These are phyloP conservation scores for Torrubiellomyces zombiae DNA, from an alignment of 2,329 filamentous ascomycete species.

Conservation along the genomic window DNA sequence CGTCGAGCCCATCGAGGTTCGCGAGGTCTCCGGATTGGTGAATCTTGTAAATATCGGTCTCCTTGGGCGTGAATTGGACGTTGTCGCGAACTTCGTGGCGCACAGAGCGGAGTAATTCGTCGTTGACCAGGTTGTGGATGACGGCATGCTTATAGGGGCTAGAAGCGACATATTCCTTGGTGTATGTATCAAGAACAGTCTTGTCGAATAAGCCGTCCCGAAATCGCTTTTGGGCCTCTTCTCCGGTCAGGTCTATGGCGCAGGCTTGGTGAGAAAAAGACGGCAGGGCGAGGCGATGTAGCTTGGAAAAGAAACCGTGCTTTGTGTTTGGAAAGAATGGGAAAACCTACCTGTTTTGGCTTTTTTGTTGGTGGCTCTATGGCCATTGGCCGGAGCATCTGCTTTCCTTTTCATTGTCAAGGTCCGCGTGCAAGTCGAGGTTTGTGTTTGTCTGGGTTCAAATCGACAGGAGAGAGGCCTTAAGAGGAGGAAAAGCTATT, in stretches of 20 bases:
- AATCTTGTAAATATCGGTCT: conserved; percentile 99
- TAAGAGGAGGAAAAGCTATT: no score
- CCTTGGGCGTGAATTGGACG: conserved; percentile 91
- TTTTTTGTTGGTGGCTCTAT: conserved; percentile 34
- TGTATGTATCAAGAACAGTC: conserved; percentile 40
- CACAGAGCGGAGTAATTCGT: conserved; percentile 67
- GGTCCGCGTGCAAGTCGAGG: conserved; percentile 1
- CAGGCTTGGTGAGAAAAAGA: no score
- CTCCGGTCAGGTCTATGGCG: conserved; percentile 25
- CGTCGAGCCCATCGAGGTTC: conserved; percentile 86
- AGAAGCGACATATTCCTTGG: conserved; percentile 44
- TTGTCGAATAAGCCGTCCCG: conserved; percentile 48
- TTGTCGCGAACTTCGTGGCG: conserved; percentile 79
- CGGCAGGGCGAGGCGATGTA: conserved; percentile 4
- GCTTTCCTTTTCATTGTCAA: conserved; percentile 43
- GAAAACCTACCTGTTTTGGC: conserved; percentile 27
- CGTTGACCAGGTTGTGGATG: conserved; percentile 65
- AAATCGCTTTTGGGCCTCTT: conserved; percentile 42
- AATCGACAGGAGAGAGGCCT: no score
- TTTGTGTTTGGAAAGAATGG: not conserved
- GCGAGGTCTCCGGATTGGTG: conserved; percentile 96
- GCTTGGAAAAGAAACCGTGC: not conserved
- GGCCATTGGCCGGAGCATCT: conserved; percentile 24
- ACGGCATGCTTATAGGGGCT: conserved; percentile 82
- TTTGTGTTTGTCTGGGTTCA: conserved; percentile 1